These are phyloP conservation scores for Diaporthe caulivora DNA, from an alignment of 2,329 filamentous ascomycete species.

Conservation along the genomic window DNA sequence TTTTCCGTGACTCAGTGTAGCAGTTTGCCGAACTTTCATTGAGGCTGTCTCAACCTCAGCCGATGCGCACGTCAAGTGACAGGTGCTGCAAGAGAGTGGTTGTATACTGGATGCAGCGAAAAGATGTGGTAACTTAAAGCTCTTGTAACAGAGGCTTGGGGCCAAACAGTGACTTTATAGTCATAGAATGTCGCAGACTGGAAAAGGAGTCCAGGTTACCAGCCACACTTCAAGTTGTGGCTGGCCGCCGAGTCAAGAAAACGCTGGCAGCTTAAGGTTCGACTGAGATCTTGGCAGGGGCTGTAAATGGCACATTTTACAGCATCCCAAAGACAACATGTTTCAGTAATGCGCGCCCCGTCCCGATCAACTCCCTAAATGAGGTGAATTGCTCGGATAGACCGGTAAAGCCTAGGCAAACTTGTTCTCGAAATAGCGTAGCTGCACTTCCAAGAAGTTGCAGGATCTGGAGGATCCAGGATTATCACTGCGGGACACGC, in stretches of 20 bases:
- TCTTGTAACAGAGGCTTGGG: not conserved
- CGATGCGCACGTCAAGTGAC: not conserved
- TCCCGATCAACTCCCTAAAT: not conserved
- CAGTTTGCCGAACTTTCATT: not conserved
- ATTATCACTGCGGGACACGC: not conserved
- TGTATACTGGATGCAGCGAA: not conserved
- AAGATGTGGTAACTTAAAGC: not conserved
- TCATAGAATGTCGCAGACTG: too few species aligned
- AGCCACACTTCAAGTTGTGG: conserved; percentile 4
- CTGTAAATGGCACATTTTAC: not conserved
- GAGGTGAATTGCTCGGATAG: not conserved
- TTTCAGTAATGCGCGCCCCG: conserved; percentile 17
- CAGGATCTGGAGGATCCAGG: conserved; percentile 19
- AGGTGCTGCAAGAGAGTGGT: not conserved
- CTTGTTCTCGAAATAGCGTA: not conserved
- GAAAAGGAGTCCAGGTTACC: not conserved
- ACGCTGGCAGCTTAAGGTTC: not conserved
- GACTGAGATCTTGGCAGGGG: conserved; percentile 17
- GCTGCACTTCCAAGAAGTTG: not conserved
- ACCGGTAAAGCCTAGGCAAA: not conserved
- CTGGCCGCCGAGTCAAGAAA: not conserved
- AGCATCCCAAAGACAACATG: not conserved
- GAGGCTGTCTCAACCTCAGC: not conserved
- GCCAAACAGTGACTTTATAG: not conserved
- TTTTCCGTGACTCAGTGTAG: not conserved